Percentiles rank a stretch among this genome's conserved stretches.
Conservation (phyloP, 2,329 filamentous ascomycete genomes). For the Monosporascus ibericus region DNA sequence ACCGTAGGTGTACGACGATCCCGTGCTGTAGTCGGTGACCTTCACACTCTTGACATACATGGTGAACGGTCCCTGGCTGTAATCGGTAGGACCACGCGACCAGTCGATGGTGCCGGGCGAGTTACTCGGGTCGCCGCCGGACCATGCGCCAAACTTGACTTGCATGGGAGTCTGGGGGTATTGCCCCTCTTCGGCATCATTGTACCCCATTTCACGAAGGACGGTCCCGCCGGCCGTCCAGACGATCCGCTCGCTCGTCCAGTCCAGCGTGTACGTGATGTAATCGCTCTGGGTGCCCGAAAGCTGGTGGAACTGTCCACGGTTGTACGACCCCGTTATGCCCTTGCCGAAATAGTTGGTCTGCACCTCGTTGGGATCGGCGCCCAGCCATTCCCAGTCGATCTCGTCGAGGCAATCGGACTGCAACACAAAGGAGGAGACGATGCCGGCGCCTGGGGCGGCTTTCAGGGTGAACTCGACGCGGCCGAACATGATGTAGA, state of each 20-base stretch:
- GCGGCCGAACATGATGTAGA: conserved; percentile 99
- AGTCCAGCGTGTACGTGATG: conserved; percentile 86
- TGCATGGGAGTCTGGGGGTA: conserved; percentile 97
- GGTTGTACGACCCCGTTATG: conserved; percentile 76
- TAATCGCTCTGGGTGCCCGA: conserved; percentile 66
- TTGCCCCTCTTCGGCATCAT: conserved; percentile 63
- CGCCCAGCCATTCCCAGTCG: conserved; percentile 93
- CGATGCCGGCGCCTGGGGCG: conserved; percentile 83
- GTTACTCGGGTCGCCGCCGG: conserved; percentile 81
- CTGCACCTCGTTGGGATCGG: conserved; percentile 72
- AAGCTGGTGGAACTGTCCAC: conserved; percentile 72
- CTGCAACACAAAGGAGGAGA: conserved; percentile 85
- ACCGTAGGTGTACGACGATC: conserved; percentile 74
- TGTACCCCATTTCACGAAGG: conserved; percentile 67
- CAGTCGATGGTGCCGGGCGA: conserved; percentile 77
- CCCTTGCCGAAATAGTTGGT: conserved; percentile 97
- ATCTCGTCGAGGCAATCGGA: conserved; percentile 94
- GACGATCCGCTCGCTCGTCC: conserved; percentile 77
- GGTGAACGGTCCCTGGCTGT: conserved; percentile 72
- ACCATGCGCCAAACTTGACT: conserved; percentile 87
- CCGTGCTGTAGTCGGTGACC: conserved; percentile 90
- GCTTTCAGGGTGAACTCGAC: conserved; percentile 82
- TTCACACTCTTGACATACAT: conserved; percentile 76
- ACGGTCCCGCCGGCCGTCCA: conserved; percentile 79
- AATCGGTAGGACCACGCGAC: conserved; percentile 83